A percentile compares a stretch with the other conserved stretches of the same genome.
Conservation (phyloP, 331 rosid species). For the Arachis monticola region DNA sequence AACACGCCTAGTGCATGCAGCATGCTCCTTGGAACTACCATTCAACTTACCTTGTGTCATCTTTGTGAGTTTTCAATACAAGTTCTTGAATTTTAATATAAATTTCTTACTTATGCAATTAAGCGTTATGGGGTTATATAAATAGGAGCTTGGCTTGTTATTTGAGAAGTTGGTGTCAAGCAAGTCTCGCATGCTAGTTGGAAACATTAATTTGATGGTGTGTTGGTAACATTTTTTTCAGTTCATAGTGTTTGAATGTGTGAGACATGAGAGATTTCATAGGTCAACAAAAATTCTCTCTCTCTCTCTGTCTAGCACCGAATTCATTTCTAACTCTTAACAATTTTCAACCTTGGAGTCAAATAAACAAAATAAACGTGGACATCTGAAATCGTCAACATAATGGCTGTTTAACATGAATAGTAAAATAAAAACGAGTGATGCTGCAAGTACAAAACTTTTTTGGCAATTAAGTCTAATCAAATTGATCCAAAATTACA, state of each 20-base stretch:
- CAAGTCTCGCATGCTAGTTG: constrained; percentile 55
- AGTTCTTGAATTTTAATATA: constrained; percentile 28
- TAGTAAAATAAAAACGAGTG: no score
- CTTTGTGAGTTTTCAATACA: constrained; percentile 20
- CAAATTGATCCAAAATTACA: no score
- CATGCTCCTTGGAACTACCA: constrained; percentile 36
- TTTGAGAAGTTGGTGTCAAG: constrained; percentile 66
- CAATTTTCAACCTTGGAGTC: neutral
- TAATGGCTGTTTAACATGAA: no score
- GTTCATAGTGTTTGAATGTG: constrained; percentile 52
- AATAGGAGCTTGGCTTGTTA: constrained; percentile 42
- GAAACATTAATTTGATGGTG: constrained; percentile 42
- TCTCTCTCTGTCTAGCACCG: constrained; percentile 37
- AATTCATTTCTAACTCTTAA: constrained; percentile 45
- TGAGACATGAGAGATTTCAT: constrained; percentile 42
- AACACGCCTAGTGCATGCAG: constrained; percentile 43
- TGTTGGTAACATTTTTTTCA: constrained; percentile 47
- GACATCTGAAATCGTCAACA: no score
- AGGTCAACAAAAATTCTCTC: constrained; percentile 46
- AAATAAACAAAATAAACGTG: no score
- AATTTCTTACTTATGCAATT: constrained; percentile 36
- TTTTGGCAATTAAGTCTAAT: no score
- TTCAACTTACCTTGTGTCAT: constrained; percentile 60
- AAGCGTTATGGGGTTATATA: constrained; percentile 40
- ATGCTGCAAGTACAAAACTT: no score